phyloP scores from a whole-genome alignment of 2,329 filamentous ascomycete species.

The Cryoendolithus antarcticus region DNA sequence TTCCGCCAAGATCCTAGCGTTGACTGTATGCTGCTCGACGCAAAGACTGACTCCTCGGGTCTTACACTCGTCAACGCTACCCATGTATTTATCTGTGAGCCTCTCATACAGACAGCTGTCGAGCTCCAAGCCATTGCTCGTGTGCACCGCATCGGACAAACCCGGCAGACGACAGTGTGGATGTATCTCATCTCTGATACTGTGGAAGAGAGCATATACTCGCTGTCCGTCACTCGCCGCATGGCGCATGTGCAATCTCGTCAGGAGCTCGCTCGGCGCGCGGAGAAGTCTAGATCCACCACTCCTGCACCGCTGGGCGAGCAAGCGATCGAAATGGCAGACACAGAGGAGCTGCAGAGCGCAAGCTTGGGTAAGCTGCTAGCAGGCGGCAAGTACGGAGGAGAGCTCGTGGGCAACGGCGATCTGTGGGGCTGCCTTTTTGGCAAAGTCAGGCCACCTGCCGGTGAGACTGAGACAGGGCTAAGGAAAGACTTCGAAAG shows the following conservation, averaged over 20 bases:
- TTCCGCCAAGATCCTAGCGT: constrained; percentile 64
- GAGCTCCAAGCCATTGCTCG: constrained; percentile 91
- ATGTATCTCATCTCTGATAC: constrained; percentile 86
- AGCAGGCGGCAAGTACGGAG: constrained; percentile 55
- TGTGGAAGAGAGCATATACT: constrained; percentile 84
- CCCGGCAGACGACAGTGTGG: constrained; percentile 81
- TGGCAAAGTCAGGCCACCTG: constrained; percentile 32
- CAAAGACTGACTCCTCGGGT: constrained; percentile 75
- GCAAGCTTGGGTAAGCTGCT: constrained; percentile 59
- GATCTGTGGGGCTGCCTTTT: constrained; percentile 89
- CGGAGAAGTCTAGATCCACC: constrained; percentile 3
- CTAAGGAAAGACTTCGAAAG: too few relatives aligned
- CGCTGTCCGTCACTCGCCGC: constrained; percentile 67
- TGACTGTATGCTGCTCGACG: constrained; percentile 82
- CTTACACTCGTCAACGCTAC: constrained; percentile 86
- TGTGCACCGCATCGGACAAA: constrained; percentile 87
- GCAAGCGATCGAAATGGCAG: constrained; percentile 62
- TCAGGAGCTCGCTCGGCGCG: constrained; percentile 8
- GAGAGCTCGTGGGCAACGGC: constrained; percentile 64
- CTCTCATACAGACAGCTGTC: constrained; percentile 81
- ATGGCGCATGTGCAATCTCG: constrained; percentile 56
- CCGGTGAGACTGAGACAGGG: too few relatives aligned
- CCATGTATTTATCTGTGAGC: constrained; percentile 90
- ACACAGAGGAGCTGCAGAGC: constrained; percentile 70
- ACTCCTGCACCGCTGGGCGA: constrained; percentile 26